These are phyloP conservation scores for Globisporangium camurandrum DNA, from an alignment of 352 stramenopile species.

Conservation along the genomic window DNA sequence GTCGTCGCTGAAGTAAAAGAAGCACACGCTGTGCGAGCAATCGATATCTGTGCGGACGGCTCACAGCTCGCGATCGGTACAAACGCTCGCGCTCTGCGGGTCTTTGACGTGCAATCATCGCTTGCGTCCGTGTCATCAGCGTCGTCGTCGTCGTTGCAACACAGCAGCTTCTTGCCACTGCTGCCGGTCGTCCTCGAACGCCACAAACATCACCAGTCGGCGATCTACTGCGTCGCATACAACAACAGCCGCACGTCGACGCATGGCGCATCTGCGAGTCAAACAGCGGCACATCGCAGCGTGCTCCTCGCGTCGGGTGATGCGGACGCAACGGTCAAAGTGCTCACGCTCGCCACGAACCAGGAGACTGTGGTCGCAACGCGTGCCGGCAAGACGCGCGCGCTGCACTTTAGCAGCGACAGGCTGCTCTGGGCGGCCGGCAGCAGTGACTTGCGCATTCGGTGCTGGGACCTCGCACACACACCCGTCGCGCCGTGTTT, in stretches of 20 bases:
- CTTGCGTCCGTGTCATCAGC: neutral
- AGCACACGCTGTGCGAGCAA: constrained; percentile 41
- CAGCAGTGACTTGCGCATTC: constrained; percentile 35
- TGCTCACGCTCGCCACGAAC: constrained; percentile 26
- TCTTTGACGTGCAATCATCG: constrained; percentile 33
- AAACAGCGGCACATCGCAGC: no score
- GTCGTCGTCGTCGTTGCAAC: neutral
- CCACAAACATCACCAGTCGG: constrained; percentile 50
- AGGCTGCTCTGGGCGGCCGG: constrained; percentile 29
- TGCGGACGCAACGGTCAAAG: constrained; percentile 50
- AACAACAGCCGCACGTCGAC: constrained; percentile 13
- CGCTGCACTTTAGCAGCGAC: constrained; percentile 32
- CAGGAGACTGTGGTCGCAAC: constrained; percentile 23
- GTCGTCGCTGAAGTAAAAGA: constrained; percentile 52
- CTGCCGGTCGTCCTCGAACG: constrained; percentile 43
- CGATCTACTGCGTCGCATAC: constrained; percentile 51
- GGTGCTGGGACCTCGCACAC: constrained; percentile 42
- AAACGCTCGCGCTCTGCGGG: constrained; percentile 42
- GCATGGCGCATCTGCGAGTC: neutral
- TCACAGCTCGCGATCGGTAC: constrained; percentile 47
- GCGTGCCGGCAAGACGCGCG: constrained; percentile 38
- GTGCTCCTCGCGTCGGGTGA: constrained; percentile 54
- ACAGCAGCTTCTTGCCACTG: constrained; percentile 29
- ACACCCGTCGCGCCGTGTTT: constrained; percentile 12
- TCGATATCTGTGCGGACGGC: constrained; percentile 34